Evolutionary conservation across 495 filamentous ascomycete species (phyloP), one percentile per base, ranked within the genome.

Genomic region (Xylaria cubensis): DNA sequence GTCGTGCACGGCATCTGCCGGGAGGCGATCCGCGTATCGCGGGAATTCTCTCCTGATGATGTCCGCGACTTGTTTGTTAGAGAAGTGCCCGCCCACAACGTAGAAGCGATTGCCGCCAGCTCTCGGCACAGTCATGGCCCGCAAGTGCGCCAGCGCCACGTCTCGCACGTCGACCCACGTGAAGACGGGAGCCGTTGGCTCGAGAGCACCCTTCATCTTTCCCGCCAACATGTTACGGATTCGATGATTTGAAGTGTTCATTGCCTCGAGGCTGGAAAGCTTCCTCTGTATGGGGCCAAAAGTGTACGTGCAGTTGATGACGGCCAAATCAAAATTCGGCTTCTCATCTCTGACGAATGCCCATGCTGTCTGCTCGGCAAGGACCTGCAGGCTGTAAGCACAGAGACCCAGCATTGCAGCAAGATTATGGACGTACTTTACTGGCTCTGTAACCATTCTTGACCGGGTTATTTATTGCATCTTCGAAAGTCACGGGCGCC

Each of bases 231-330:
- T 73, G 70, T 85, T 82, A 26, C 73, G 74, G 69, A 86, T 81
- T 34, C 83, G 78, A 10, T 79, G 78, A 72, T 86, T 87, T n/a
- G 85, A 86, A 4, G 82, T 83, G 75, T 87, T 86, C 50, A 86
- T 72, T 2, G 46, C 67, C 15, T 72, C 73, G 1, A 80, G 74
- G 9, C 53, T 69, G 7, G 74, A 41, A 0, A 84, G 76, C 53
- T 71, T 80, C 15, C 81, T 76, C 17, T 78, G 83, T 10, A 85
- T 46, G 0, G 84, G 84, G 0, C 85, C 85, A 48, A 85, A 87
- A 0, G 81, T 82, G 72, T 80, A 84, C 0, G 82, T 84, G 72
- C 80, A 80, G 69, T 85, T 84, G 41, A 86, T 84, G 41, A 79
- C 80, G 21, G 80, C 82, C 32, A 87, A 74, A 61, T 80, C 75